A percentile compares a stretch with the other conserved stretches of the same genome.
phyloP scores from a whole-genome alignment of 2,329 filamentous ascomycete species.

The Calonectria pauciramosa region DNA sequence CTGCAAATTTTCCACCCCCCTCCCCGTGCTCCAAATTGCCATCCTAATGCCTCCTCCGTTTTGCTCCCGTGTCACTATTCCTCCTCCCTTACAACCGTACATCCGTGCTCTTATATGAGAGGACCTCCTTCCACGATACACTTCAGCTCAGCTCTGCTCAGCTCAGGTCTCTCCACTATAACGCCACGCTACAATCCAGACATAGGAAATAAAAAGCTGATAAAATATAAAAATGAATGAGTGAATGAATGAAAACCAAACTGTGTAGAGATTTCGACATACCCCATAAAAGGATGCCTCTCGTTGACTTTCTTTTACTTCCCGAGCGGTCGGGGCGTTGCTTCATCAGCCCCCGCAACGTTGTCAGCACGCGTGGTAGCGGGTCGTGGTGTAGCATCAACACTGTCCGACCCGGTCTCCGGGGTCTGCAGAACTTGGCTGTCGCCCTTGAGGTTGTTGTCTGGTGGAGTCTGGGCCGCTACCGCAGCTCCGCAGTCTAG shows the following conservation, averaged over 20 bases:
- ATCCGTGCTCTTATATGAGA: slow-evolving; percentile 30
- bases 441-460: slow-evolving; percentile 31
- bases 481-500: slow-evolving; percentile 37
- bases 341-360: slow-evolving; percentile 50
- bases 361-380: slow-evolving; percentile 29
- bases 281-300: neutral
- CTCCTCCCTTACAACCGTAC: slow-evolving; percentile 1
- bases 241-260: slow-evolving; percentile 16
- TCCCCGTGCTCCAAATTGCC: neutral
- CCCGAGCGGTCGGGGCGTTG: slow-evolving; percentile 55
- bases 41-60: neutral
- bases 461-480: slow-evolving; percentile 43
- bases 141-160: slow-evolving; percentile 31
- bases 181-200: slow-evolving; percentile 47
- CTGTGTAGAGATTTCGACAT: slow-evolving; percentile 14
- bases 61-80: slow-evolving; percentile 8
- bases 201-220: slow-evolving; percentile 38
- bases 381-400: slow-evolving; percentile 62
- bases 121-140: slow-evolving; percentile 27
- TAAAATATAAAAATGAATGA: slow-evolving; percentile 26
- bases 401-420: slow-evolving; percentile 39
- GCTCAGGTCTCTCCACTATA: slow-evolving; percentile 39
- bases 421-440: slow-evolving; percentile 19
- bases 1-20: slow-evolving; percentile 19
- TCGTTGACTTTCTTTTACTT: slow-evolving; percentile 34